Percentiles rank a stretch among this genome's conserved stretches.
Conservation (phyloP, 1,139 yeast species). For the Arxiozyma heterogenica region DNA sequence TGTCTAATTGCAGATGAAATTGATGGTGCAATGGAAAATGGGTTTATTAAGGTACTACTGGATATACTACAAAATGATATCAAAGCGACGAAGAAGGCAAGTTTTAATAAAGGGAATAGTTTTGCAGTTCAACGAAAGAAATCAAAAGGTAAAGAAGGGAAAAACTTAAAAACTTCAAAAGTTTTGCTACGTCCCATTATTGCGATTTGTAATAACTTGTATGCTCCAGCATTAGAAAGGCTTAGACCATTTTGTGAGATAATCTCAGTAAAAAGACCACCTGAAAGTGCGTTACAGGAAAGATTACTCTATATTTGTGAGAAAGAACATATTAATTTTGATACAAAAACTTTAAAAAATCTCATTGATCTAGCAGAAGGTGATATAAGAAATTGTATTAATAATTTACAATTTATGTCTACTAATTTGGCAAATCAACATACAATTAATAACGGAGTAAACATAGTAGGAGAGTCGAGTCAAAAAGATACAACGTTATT, state of each 20-base stretch:
- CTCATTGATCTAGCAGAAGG: constrained; percentile 68
- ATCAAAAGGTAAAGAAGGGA: constrained; percentile 11
- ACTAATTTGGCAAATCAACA: constrained; percentile 16
- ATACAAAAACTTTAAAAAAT: constrained; percentile 39
- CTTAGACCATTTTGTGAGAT: constrained; percentile 67
- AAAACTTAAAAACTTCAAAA: constrained; percentile 28
- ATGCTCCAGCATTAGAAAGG: constrained; percentile 62
- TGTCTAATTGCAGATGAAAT: constrained; percentile 83
- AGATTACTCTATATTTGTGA: constrained; percentile 44
- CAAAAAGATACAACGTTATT: constrained; percentile 46
- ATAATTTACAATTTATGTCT: constrained; percentile 60
- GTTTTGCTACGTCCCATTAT: constrained; percentile 74
- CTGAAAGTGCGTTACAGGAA: constrained; percentile 40
- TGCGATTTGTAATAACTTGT: constrained; percentile 84
- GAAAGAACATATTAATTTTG: constrained; percentile 36
- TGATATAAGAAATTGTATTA: constrained; percentile 79
- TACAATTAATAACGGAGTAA: constrained; percentile 14
- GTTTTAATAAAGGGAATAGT: constrained; percentile 9
- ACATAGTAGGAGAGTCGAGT: constrained; percentile 12
- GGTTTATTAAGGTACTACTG: constrained; percentile 60
- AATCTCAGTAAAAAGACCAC: constrained; percentile 54
- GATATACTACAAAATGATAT: constrained; percentile 56
- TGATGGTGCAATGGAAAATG: constrained; percentile 80
- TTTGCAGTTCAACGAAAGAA: constrained; percentile 17
- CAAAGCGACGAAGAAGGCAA: constrained; percentile 32